These are phyloP conservation scores for Phytopythium chamaehyphon DNA, from an alignment of 352 stramenopile genomes.

Conservation along the genomic window DNA sequence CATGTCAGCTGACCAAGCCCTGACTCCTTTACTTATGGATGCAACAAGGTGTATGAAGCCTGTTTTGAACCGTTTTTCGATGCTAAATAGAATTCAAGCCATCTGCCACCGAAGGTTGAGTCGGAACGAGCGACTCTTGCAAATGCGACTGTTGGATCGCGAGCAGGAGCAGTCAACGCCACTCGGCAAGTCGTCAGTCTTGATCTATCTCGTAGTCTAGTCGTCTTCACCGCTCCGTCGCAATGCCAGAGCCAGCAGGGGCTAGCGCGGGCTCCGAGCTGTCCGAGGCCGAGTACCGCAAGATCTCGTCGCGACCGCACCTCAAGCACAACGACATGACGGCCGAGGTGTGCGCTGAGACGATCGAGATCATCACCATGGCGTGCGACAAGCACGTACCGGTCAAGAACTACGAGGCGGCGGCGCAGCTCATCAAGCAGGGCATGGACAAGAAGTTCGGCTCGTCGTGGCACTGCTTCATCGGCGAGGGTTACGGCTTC, in stretches of 20 bases:
- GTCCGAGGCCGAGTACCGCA: conserved; percentile 74
- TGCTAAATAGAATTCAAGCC: too few species aligned
- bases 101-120: too few species aligned
- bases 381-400: conserved; percentile 94
- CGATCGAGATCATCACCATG: conserved; percentile 96
- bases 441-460: conserved; percentile 98
- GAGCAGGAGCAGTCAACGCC: too few species aligned
- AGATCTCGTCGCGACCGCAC: conserved; percentile 80
- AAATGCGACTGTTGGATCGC: too few species aligned
- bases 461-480: conserved; percentile 93
- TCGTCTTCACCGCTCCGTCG: neutral
- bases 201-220: too few species aligned
- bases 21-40: too few species aligned
- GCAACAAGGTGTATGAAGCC: too few species aligned
- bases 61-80: too few species aligned
- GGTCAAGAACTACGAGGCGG: conserved; percentile 93
- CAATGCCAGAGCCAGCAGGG: conserved; percentile 57
- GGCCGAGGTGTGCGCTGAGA: conserved; percentile 92
- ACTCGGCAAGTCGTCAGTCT: too few species aligned
- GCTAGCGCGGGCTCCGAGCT: conserved; percentile 31
- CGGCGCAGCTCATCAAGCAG: conserved; percentile 92
- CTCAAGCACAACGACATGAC: conserved; percentile 90
- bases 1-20: conserved; percentile 27
- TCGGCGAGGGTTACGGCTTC: conserved; percentile 96
- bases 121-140: too few species aligned